A percentile compares a stretch with the other conserved stretches of the same genome.
phyloP scores from a whole-genome alignment of 2,329 filamentous ascomycete genomes.

The Hymenotorrendiella dingleyae region DNA sequence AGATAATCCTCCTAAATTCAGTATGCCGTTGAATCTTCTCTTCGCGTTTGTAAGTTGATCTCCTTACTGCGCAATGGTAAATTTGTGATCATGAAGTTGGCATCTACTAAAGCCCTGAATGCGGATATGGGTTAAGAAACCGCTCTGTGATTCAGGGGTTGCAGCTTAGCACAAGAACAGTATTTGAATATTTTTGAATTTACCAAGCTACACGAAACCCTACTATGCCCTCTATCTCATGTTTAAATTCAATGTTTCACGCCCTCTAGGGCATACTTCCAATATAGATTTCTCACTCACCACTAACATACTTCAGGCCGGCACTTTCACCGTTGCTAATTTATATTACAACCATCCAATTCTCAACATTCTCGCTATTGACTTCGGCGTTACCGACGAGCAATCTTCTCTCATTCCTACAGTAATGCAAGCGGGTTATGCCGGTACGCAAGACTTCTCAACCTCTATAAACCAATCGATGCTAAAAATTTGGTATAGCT shows the following conservation, averaged over 20 bases:
- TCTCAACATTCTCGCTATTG: conserved; percentile 65
- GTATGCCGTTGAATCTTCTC: conserved; percentile 60
- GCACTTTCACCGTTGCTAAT: conserved; percentile 69
- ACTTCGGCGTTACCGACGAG: conserved; percentile 67
- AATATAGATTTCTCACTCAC: too few species aligned
- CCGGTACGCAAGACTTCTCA: conserved; percentile 26
- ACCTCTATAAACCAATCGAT: neutral
- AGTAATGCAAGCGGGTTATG: conserved; percentile 74
- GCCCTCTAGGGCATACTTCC: too few species aligned
- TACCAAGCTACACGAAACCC: too few species aligned
- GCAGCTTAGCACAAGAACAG: too few species aligned
- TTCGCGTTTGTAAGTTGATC: conserved; percentile 41
- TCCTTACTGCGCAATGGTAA: neutral
- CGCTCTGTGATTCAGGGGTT: too few species aligned
- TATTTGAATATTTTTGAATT: too few species aligned
- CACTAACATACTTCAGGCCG: conserved; percentile 40
- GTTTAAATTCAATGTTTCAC: too few species aligned
- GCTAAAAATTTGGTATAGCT: conserved; percentile 21
- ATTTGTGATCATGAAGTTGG: too few species aligned
- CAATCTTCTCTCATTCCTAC: conserved; percentile 64
- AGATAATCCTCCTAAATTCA: conserved; percentile 60
- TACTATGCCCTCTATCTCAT: too few species aligned
- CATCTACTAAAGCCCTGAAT: too few species aligned
- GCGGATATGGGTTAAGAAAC: too few species aligned
- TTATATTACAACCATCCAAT: conserved; percentile 80